Conservation (phyloP, 768 basidiomycete genomes). For the Coprinopsis strossmayeri region DNA sequence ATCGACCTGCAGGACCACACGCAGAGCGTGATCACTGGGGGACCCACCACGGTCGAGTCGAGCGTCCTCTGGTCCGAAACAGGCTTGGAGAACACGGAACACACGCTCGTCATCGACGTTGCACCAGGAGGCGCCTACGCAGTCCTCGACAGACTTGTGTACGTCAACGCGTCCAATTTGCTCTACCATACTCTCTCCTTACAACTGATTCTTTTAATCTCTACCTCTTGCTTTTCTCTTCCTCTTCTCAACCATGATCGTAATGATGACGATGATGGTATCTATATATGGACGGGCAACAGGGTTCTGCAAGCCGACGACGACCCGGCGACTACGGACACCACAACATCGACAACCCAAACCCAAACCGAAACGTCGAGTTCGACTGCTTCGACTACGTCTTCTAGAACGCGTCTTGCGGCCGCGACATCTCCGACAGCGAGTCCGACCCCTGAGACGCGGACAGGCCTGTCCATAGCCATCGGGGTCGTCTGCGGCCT, state of each 20-base stretch:
- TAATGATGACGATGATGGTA: no score
- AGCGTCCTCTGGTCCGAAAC: not conserved
- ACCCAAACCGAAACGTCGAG: not conserved
- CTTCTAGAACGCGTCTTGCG: not conserved
- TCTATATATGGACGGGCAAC: no score
- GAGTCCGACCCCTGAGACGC: not conserved
- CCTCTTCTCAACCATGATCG: no score
- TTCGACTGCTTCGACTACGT: not conserved
- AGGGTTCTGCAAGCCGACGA: not conserved
- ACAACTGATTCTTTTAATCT: not conserved
- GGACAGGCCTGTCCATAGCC: slow-evolving; percentile 6
- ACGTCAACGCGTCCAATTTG: not conserved
- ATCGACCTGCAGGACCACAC: slow-evolving; percentile 5
- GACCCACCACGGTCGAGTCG: slow-evolving; percentile 3
- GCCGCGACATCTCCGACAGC: not conserved
- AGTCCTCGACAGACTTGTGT: slow-evolving; percentile 8
- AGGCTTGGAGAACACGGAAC: slow-evolving; percentile 1
- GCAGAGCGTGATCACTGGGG: not conserved
- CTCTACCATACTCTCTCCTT: not conserved
- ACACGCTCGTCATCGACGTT: slow-evolving; percentile 3
- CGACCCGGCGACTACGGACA: not conserved
- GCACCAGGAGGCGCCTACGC: not conserved
- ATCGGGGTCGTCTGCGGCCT: slow-evolving; percentile 1
- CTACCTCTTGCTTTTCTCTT: no score
- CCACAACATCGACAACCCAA: not conserved